These are phyloP conservation scores for Monosporascus sp. DNA, from an alignment of 2,329 filamentous ascomycete genomes.

Conservation along the genomic window DNA sequence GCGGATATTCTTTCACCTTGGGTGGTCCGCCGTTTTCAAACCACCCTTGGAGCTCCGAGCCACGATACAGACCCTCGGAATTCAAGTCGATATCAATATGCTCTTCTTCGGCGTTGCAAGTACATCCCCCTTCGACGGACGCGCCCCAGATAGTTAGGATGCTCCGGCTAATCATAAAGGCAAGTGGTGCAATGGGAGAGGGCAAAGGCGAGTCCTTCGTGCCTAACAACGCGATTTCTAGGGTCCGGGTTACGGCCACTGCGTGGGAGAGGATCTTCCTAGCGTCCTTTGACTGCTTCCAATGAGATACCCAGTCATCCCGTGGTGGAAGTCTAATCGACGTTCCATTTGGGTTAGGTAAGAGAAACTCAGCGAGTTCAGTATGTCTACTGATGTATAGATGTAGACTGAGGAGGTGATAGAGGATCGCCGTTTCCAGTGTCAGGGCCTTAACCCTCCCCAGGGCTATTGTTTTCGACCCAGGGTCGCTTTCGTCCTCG, in stretches of 20 bases:
- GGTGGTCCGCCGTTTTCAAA: neutral
- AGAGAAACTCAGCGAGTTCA: neutral
- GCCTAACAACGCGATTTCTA: neutral
- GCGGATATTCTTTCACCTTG: neutral
- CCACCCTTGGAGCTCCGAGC: neutral
- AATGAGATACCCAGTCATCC: neutral
- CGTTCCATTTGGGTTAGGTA: neutral
- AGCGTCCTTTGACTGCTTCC: neutral
- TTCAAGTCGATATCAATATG: neutral
- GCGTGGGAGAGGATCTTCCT: neutral
- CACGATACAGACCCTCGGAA: neutral
- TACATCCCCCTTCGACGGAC: neutral
- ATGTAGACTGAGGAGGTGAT: neutral
- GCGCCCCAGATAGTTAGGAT: neutral
- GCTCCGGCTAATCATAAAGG: neutral
- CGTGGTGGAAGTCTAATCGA: too few relatives aligned
- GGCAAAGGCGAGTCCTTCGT: neutral
- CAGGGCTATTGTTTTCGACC: neutral
- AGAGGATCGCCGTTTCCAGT: neutral
- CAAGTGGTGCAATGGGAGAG: neutral
- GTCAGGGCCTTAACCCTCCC: neutral
- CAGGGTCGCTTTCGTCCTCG: neutral
- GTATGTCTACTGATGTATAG: neutral
- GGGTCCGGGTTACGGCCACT: neutral
- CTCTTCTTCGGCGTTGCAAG: neutral